phyloP scores from a whole-genome alignment of 2,329 filamentous ascomycete genomes.

The Aphanocladium album region DNA sequence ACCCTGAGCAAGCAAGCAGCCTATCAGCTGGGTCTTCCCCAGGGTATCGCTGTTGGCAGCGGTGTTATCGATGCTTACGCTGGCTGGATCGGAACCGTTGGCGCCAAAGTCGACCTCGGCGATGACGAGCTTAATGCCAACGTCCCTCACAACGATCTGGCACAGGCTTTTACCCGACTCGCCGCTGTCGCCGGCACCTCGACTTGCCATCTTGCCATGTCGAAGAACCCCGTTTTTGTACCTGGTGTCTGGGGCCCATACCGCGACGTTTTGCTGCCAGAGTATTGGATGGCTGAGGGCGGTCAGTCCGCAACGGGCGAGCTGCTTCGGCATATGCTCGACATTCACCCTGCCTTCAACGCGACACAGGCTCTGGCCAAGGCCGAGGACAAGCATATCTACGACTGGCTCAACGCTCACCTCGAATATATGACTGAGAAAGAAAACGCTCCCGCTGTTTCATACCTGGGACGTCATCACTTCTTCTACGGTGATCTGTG shows the following conservation, averaged over 20 bases:
- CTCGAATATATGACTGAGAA: slow-evolving; percentile 70
- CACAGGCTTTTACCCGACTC: slow-evolving; percentile 86
- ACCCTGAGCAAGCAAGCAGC: slow-evolving; percentile 79
- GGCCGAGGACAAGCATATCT: slow-evolving; percentile 81
- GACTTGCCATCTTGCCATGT: slow-evolving; percentile 96
- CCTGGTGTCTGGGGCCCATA: slow-evolving; percentile 97
- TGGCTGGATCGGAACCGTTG: slow-evolving; percentile 98
- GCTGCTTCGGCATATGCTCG: slow-evolving; percentile 86
- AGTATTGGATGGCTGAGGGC: slow-evolving; percentile 95
- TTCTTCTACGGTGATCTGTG: slow-evolving; percentile 99
- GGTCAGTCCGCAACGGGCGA: slow-evolving; percentile 96
- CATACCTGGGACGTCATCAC: slow-evolving; percentile 85
- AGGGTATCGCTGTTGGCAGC: slow-evolving; percentile 87
- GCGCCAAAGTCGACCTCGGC: slow-evolving; percentile 80
- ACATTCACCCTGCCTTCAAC: slow-evolving; percentile 87
- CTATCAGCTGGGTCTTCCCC: slow-evolving; percentile 73
- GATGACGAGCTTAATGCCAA: slow-evolving; percentile 60
- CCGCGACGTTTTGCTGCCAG: slow-evolving; percentile 84
- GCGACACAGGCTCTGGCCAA: slow-evolving; percentile 74
- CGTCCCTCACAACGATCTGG: slow-evolving; percentile 74
- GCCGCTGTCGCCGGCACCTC: slow-evolving; percentile 95
- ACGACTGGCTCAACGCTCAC: slow-evolving; percentile 89
- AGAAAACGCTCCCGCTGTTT: slow-evolving; percentile 66
- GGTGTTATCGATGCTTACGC: slow-evolving; percentile 98
- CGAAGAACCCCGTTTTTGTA: slow-evolving; percentile 86